Evolutionary conservation across 164 flowering plant species (phyloP), one percentile per base, ranked within the genome.

Genomic region (Vitis labrusca): DNA sequence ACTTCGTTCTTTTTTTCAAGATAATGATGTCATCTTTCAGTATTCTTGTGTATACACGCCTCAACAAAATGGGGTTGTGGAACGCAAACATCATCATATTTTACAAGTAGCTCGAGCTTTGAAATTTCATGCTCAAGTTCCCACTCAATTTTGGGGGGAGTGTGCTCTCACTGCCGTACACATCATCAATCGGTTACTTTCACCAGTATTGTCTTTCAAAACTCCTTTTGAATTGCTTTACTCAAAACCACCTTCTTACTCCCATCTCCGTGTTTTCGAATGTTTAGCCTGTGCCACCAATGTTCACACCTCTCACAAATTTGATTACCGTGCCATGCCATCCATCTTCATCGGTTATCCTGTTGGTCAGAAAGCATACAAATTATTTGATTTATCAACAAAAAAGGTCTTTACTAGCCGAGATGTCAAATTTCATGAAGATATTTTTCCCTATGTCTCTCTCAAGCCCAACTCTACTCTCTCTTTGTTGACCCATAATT

Each of bases 361-460:
- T 19, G 3, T 6, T 3, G 17, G 62, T 59, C 62, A 59, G 11
- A 59, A 59, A n/a, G 62, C 62, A 8, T 59, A 59, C 62, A 59
- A 59, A 59, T n/a, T 59, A 59, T 59, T 59, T 59, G 62, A 59
- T 59, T 59, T 59, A n/a, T 59, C 7, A 59, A 59, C 62, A 4
- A 59, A 59, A 59, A 59, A 59, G 30, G 62, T 59, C 17, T 59
- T 59, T n/a, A 59, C 62, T 59, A 11, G 17, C 17, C 27, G 62
- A 10, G 62, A 59, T 14, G 54, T 59, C 2, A 59, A n/a, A 59
- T 59, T 59, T 59, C 62, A 59, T n/a, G 17, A 59, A 59, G 17
- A 59, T 59, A 29, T 59, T 59, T 59, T 59, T 8, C 62, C 3
- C 9, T 59, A 17, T 59, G 62, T 14, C 14, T 59, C 62, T n/a